These are phyloP conservation scores for Quercus variabilis DNA, from an alignment of 306 rosid genomes.

Conservation along the genomic window DNA sequence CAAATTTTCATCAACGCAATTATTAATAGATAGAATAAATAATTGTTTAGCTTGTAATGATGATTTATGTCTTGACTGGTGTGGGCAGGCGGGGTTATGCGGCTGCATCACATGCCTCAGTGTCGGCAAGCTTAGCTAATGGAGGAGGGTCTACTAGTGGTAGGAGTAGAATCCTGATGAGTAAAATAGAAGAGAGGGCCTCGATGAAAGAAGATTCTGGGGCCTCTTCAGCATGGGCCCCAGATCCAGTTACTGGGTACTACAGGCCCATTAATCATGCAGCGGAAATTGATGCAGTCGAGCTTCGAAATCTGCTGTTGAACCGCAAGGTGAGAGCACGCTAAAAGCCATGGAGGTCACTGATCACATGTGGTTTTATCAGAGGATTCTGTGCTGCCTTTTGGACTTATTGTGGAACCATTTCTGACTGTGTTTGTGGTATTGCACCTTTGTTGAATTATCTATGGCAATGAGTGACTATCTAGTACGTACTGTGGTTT, in stretches of 20 bases:
- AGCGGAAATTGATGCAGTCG: conserved; percentile 46
- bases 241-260: conserved; percentile 49
- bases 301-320: conserved; percentile 45
- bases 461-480: neutral
- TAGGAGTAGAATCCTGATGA: conserved; percentile 10
- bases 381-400: neutral
- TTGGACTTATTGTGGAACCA: neutral
- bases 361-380: neutral
- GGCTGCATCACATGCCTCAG: conserved; percentile 23
- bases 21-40: too few relatives aligned
- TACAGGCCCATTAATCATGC: conserved; percentile 41
- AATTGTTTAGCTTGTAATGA: too few relatives aligned
- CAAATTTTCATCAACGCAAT: too few relatives aligned
- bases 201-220: conserved; percentile 2
- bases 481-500: too few relatives aligned
- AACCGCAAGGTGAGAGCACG: conserved; percentile 17
- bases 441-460: neutral
- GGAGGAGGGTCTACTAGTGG: conserved; percentile 6
- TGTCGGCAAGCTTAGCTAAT: conserved; percentile 19
- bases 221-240: conserved; percentile 44
- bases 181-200: conserved; percentile 23
- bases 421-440: neutral
- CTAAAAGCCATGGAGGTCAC: neutral
- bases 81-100: conserved; percentile 36
- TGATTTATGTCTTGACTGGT: neutral